Base-by-base conservation (phyloP, 2,329 filamentous ascomycete genomes). In the Onygenales sp. region DNA sequence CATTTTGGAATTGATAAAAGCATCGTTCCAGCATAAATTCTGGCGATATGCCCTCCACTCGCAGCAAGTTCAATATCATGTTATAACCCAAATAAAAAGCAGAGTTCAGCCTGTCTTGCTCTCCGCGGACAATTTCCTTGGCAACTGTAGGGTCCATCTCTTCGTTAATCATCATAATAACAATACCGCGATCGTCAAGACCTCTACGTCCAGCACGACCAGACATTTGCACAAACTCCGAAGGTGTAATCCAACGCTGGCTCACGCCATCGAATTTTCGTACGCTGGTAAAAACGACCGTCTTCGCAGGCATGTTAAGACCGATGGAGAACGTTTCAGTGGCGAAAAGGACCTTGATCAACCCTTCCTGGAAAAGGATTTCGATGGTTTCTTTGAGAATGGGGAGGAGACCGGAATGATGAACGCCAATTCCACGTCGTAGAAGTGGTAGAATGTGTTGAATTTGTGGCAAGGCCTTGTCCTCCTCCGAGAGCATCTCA, bases 161-260 rank as follows among this genome's bases (percentile, higher is more conserved):
- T 69, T 94, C 88, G 65, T 94, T 87, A 57, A 98, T 87, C 92
- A 98, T 97, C 89, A 98, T 97, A 69, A 98, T 97, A 61, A 98
- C 93, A 62, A 97, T 94, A 80, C 93, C 93, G 60, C 93, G 87
- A 58, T 96, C 91, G 74, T 98, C 93, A 52, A 98, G 86, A 72
- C 93, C 93, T 82, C 93, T 85, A 79, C 93, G 88, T 66, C 93
- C 93, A 55, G 93, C 93, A 72, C 93, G 88, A 57, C 93, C 93
- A 52, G 93, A 95, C 93, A 98, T 98, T 68, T 98, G 93, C 51
- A 98, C 89, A 70, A 97, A 98, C 64, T 98, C 93, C 9, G 89
- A 95, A 1, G 90, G 89, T 0, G 91, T 96, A 17, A 97, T 80
- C 72, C 91, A 94, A 58, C 92, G 82, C 62, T 83, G 81, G 55